These are phyloP conservation scores for Epichloe scottii DNA, from an alignment of 2,329 filamentous ascomycete genomes.

Conservation along the genomic window DNA sequence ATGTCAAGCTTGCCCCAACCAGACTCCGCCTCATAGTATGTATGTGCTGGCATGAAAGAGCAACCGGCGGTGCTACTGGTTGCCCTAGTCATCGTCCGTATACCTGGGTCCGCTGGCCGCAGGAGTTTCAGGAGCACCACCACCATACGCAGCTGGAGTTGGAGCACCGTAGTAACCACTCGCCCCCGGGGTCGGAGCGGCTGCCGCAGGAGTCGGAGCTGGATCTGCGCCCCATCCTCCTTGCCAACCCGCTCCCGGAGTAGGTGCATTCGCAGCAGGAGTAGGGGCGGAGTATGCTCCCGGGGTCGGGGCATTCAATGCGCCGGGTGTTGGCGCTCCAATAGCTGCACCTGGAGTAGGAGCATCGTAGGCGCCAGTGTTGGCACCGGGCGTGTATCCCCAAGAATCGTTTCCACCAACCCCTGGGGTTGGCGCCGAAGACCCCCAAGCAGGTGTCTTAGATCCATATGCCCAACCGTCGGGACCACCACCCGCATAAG, in stretches of 20 bases:
- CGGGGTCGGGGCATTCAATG: constrained; percentile 58
- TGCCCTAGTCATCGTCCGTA: constrained; percentile 34
- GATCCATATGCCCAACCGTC: constrained; percentile 56
- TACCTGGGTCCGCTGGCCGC: constrained; percentile 45
- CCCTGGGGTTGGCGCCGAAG: constrained; percentile 44
- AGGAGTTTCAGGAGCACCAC: constrained; percentile 45
- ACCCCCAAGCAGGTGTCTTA: constrained; percentile 65
- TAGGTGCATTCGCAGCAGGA: constrained; percentile 52
- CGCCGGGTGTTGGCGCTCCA: constrained; percentile 48
- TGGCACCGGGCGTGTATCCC: constrained; percentile 43
- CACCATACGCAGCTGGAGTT: constrained; percentile 49
- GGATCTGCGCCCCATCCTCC: constrained; percentile 48
- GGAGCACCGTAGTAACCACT: constrained; percentile 51
- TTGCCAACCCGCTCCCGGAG: constrained; percentile 52
- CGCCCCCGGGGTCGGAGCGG: constrained; percentile 57
- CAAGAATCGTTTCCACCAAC: constrained; percentile 46
- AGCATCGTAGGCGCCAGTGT: constrained; percentile 49
- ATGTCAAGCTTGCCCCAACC: too few relatives aligned
- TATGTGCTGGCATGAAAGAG: too few relatives aligned
- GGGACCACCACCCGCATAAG: constrained; percentile 34
- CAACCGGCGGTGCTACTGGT: too few relatives aligned
- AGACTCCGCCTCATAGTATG: too few relatives aligned
- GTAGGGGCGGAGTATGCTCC: constrained; percentile 55
- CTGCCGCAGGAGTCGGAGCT: constrained; percentile 53
- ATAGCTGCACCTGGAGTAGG: constrained; percentile 51